Percentiles rank a stretch among this genome's conserved stretches.
Conservation (phyloP, 495 filamentous ascomycete genomes). For the Ramalina intermedia region DNA sequence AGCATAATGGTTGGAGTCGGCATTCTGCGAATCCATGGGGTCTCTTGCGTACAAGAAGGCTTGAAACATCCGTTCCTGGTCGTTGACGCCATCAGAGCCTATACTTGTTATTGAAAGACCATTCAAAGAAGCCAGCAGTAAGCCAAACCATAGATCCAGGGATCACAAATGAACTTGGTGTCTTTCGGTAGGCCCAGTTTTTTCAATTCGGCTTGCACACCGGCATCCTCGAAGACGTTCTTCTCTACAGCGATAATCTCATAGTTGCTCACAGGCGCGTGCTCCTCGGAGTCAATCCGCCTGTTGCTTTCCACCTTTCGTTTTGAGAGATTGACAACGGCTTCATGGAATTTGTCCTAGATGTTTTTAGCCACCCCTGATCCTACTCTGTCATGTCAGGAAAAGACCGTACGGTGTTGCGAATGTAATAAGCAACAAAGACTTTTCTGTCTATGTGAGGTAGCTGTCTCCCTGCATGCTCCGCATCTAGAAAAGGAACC, state of each 20-base stretch:
- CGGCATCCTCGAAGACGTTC: slow-evolving; percentile 37
- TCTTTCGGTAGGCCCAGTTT: slow-evolving; percentile 52
- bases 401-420: slow-evolving; percentile 36
- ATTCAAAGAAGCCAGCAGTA: neutral
- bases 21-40: slow-evolving; percentile 36
- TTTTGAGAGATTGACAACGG: slow-evolving; percentile 40
- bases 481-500: slow-evolving; percentile 37
- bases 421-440: slow-evolving; percentile 49
- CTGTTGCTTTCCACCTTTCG: slow-evolving; percentile 43
- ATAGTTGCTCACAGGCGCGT: slow-evolving; percentile 41
- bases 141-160: slow-evolving; percentile 56
- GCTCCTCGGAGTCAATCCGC: slow-evolving; percentile 39
- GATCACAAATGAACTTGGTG: slow-evolving; percentile 44
- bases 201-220: slow-evolving; percentile 45
- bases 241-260: slow-evolving; percentile 48
- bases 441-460: slow-evolving; percentile 34
- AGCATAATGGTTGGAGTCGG: slow-evolving; percentile 65
- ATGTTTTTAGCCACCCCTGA: neutral
- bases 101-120: neutral
- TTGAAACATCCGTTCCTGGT: slow-evolving; percentile 46
- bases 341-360: slow-evolving; percentile 54
- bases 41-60: slow-evolving; percentile 54
- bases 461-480: slow-evolving; percentile 21
- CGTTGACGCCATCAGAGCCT: slow-evolving; percentile 41
- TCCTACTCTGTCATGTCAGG: neutral